A percentile compares a stretch with the other conserved stretches of the same genome.
These are phyloP conservation scores for Acer saccharum DNA, from an alignment of 345 rosid genomes.

Conservation along the genomic window DNA sequence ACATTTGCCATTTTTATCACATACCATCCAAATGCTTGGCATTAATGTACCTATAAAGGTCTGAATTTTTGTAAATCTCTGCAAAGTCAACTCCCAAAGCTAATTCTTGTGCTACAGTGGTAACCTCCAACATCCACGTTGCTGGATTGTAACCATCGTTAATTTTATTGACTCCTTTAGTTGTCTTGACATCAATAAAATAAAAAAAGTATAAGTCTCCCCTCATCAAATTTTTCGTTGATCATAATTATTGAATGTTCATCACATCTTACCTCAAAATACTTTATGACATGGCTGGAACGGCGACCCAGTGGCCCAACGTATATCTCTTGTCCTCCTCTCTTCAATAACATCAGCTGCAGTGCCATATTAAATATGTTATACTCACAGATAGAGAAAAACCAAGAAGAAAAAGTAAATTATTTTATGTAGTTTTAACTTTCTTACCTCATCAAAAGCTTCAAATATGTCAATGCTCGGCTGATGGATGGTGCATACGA, in stretches of 20 bases:
- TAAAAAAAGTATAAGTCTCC: neutral
- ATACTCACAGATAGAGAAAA: neutral
- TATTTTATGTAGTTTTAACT: neutral
- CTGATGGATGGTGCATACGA: slow-evolving; percentile 57
- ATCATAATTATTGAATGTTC: neutral
- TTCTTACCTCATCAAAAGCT: slow-evolving; percentile 52
- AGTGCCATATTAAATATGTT: neutral
- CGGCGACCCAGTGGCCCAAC: slow-evolving; percentile 78
- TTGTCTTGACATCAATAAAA: slow-evolving; percentile 33
- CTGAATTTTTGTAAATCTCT: slow-evolving; percentile 56
- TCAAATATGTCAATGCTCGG: slow-evolving; percentile 56
- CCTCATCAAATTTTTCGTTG: neutral
- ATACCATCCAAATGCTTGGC: neutral
- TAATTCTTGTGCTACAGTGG: slow-evolving; percentile 57
- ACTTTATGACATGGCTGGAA: slow-evolving; percentile 56
- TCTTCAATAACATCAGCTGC: slow-evolving; percentile 71
- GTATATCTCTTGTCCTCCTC: slow-evolving; percentile 84
- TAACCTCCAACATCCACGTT: slow-evolving; percentile 90
- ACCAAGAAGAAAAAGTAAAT: neutral
- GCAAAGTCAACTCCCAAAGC: slow-evolving; percentile 64
- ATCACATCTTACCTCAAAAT: slow-evolving; percentile 61
- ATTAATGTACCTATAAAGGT: slow-evolving; percentile 48
- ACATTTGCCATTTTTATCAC: neutral
- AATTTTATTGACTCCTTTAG: slow-evolving; percentile 63
- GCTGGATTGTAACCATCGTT: slow-evolving; percentile 84